phyloP scores from a whole-genome alignment of 140 eudicot species.

The Erigeron philadelphicus region DNA sequence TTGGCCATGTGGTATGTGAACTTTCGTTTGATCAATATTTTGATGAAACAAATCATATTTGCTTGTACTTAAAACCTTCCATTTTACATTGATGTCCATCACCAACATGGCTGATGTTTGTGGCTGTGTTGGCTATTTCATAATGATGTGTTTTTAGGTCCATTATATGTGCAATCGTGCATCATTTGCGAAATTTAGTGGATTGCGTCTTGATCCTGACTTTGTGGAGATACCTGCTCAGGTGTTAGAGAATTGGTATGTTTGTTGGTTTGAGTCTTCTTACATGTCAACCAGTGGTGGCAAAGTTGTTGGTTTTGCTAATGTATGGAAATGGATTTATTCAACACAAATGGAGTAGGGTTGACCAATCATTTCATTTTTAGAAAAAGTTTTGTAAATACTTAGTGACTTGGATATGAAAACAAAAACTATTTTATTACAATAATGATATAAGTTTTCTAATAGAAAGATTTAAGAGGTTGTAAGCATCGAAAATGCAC shows the following conservation, averaged over 20 bases:
- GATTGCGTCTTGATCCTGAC: slow-evolving; percentile 85
- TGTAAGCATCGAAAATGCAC: too few species aligned
- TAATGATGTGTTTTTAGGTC: slow-evolving; percentile 44
- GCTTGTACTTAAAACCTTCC: background rate
- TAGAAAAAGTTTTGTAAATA: too few species aligned
- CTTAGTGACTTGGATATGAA: too few species aligned
- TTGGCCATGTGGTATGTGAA: slow-evolving; percentile 92
- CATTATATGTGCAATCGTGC: slow-evolving; percentile 84
- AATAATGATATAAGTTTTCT: too few species aligned
- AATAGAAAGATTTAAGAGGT: too few species aligned
- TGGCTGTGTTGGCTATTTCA: slow-evolving; percentile 1
- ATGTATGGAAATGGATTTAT: background rate
- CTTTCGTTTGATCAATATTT: slow-evolving; percentile 19
- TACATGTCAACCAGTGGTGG: background rate
- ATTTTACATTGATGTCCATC: slow-evolving; percentile 10
- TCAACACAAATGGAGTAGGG: background rate
- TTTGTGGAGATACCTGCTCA: slow-evolving; percentile 89
- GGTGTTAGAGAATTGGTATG: slow-evolving; percentile 77
- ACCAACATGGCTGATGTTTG: background rate
- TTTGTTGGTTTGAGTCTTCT: background rate
- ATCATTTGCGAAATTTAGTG: slow-evolving; percentile 75
- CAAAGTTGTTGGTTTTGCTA: background rate
- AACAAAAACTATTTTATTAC: too few species aligned
- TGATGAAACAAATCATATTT: slow-evolving; percentile 3
- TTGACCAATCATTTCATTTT: background rate